Evolutionary conservation across 2,329 filamentous ascomycete species (phyloP), one percentile per base, ranked within the genome.

Genomic region (Hysterium pulicare): DNA sequence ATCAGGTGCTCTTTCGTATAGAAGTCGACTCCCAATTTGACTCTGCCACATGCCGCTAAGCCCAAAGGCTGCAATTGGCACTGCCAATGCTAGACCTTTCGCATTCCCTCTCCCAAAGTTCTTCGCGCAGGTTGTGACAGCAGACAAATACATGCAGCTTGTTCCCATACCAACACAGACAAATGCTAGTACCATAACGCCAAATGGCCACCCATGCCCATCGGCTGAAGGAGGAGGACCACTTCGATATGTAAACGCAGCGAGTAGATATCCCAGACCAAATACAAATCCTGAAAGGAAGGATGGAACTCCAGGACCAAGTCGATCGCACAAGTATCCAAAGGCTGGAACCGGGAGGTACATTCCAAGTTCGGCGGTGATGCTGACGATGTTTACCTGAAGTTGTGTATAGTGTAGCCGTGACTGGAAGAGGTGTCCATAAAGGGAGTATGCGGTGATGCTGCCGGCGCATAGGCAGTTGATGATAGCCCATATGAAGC

Each of bases 41-140:
- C 89, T 94, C 69, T 93, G 78, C 87, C 93, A 95, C 86, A 98
- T 91, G 36, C 90, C 90, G 60, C 90, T 95, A 43, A 98, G 68
- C 0, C 93, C 93, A 63, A 96, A 95, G 5, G 87, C 85, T 0
- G 93, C 89, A 63, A 97, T 96, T 1, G 93, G 93, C 46, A 88
- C 77, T 1, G 91, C 90, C 42, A 98, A 76, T 46, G 94, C 91
- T 38, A 98, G 71, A 0, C 93, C 93, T 57, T 91, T 86, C 59
- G 94, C 84, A 59, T 84, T 87, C 3, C 90, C 89, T 47, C 86
- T 83, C 37, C 90, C 90, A 69, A 97, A 98, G 70, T 97, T 98
- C 81, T 98, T 98, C 26, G 93, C 93, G 61, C 90, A 95, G 0
- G 91, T 95, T 5, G 91, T 91, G n/a, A 98, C 85, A 2, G 89